These are phyloP conservation scores for Silene conica DNA, from an alignment of 148 eudicot genomes.

Conservation along the genomic window DNA sequence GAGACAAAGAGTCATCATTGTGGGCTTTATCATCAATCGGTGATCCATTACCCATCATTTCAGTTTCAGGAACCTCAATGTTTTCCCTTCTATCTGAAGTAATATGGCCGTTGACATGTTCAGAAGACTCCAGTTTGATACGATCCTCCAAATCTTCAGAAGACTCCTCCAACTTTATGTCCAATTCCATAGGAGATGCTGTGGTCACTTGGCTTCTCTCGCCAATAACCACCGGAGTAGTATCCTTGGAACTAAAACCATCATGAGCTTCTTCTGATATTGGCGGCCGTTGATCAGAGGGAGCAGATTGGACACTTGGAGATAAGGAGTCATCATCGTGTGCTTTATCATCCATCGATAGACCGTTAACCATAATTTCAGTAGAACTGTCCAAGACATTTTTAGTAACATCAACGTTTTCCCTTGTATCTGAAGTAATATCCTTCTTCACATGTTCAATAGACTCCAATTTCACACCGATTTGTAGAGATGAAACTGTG, in stretches of 20 bases:
- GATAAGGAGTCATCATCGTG: slow-evolving; percentile 16
- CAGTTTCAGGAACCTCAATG: slow-evolving; percentile 8
- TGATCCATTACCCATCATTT: slow-evolving; percentile 11
- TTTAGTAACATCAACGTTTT: slow-evolving; percentile 5
- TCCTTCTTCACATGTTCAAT: slow-evolving; percentile 1
- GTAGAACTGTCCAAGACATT: slow-evolving; percentile 9
- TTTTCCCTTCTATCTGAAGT: slow-evolving; percentile 11
- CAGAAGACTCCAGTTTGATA: slow-evolving; percentile 14
- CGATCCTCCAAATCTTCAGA: slow-evolving; percentile 1
- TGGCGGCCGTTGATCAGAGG: slow-evolving; percentile 10
- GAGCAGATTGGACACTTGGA: slow-evolving; percentile 17
- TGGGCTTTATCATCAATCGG: slow-evolving; percentile 16
- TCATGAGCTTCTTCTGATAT: slow-evolving; percentile 16
- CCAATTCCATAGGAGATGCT: slow-evolving; percentile 11
- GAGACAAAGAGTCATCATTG: slow-evolving; percentile 14
- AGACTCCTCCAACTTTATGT: slow-evolving; percentile 18
- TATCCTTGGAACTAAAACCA: neutral
- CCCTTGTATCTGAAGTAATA: slow-evolving; percentile 6
- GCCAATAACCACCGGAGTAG: neutral
- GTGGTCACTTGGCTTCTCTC: slow-evolving; percentile 16
- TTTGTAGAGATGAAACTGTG: slow-evolving; percentile 11
- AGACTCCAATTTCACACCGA: slow-evolving; percentile 19
- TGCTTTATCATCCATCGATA: slow-evolving; percentile 15
- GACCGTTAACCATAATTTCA: slow-evolving; percentile 14
- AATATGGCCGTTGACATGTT: neutral